A percentile compares a stretch with the other conserved stretches of the same genome.
Conservation (phyloP, 1,284 basidiomycete genomes). For the Cerrena zonata region DNA sequence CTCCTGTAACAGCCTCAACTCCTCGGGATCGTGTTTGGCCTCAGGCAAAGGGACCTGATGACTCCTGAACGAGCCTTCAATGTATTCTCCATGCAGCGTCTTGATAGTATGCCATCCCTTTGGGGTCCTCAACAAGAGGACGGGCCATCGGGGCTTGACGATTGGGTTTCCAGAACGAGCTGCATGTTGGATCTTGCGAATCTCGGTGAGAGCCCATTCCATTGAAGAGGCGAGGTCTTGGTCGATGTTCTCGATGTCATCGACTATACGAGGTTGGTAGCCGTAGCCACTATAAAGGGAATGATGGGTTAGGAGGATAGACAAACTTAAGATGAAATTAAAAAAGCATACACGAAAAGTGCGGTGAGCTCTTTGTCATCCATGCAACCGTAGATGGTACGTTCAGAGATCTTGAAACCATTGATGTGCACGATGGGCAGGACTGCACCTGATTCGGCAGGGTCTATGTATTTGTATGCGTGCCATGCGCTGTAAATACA, state of each 20-base stretch:
- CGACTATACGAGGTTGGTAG: constrained; percentile 81
- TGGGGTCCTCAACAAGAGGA: constrained; percentile 77
- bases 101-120: constrained; percentile 71
- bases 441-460: constrained; percentile 85
- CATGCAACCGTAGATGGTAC: constrained; percentile 87
- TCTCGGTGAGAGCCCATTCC: constrained; percentile 78
- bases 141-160: constrained; percentile 81
- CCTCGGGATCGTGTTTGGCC: constrained; percentile 56
- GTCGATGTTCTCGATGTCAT: constrained; percentile 62
- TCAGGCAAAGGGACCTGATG: constrained; percentile 80
- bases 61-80: constrained; percentile 73
- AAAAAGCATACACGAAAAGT: constrained; percentile 51
- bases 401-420: constrained; percentile 81
- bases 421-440: constrained; percentile 84
- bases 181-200: constrained; percentile 71
- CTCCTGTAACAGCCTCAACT: constrained; percentile 56
- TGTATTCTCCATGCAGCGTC: constrained; percentile 54
- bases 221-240: constrained; percentile 72
- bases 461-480: constrained; percentile 83
- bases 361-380: constrained; percentile 74
- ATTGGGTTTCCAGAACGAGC: constrained; percentile 73
- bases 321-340: constrained; percentile 6
- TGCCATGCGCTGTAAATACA: constrained; percentile 73
- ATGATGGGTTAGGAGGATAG: constrained; percentile 1
- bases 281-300: constrained; percentile 59